Base-by-base conservation (phyloP, 106 monocot species). In the Platanthera zijinensis region DNA sequence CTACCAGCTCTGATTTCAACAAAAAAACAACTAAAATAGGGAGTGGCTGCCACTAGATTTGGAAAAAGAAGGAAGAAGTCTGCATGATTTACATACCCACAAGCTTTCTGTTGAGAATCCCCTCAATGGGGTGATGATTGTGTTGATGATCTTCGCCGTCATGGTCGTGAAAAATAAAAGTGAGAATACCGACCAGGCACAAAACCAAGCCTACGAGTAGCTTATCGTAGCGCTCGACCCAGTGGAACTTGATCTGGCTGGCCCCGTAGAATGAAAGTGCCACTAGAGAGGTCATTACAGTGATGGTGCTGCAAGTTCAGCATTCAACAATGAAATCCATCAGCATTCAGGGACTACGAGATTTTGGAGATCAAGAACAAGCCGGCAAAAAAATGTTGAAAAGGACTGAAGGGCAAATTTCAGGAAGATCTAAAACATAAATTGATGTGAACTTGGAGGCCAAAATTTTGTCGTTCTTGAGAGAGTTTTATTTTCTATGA, bases 171-270 rank as follows among this genome's bases (percentile, higher is more conserved):
- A 92, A 92, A 69, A 88, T 12, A 21, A 77, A 84, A 4, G 91
- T 92, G 57, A 92, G 69, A 54, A 92, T 73, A 50, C 91, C 91
- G 68, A 92, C 91, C 57, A 84, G 53, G 78, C 91, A 88, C 78
- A 92, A 69, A 50, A 92, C 91, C 4, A 86, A 84, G 51, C 91
- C 91, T 11, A 92, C 91, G 14, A 92, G 91, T 78, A 92, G 86
- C 84, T 92, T 92, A 66, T 92, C 91, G 52, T 92, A 72, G 77
- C 88, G 91, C 61, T 92, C 91, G 53, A 92, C 88, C 91, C 91
- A 92, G 76, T 88, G 91, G 47, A 92, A 88, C 75, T 88, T 88
- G 61, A 92, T 61, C 77, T 86, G 88, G 78, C 88, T 92, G 1
- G 91, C 91, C 8, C 91, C 91, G 18, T 92, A 92, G 69, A 81